These are phyloP conservation scores for Phytophthora foliorum DNA, from an alignment of 352 stramenopile species.

Conservation along the genomic window DNA sequence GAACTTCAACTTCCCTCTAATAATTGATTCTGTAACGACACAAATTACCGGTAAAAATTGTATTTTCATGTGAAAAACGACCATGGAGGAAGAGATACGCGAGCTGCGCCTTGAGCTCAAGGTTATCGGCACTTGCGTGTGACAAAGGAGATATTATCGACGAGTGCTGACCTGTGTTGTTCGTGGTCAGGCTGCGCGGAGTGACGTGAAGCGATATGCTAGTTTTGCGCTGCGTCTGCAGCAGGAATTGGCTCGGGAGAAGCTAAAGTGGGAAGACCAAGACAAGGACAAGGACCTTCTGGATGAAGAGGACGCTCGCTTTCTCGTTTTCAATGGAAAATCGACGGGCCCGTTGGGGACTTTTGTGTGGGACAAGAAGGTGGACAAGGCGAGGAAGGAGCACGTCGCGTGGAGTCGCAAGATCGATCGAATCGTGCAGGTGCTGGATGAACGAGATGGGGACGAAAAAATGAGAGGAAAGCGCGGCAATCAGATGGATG, in stretches of 20 bases:
- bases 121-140: conserved; percentile 4
- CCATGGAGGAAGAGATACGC: conserved; percentile 31
- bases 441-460: conserved; percentile 12
- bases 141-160: background rate
- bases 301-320: conserved; percentile 2
- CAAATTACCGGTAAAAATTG: conserved; percentile 9
- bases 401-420: conserved; percentile 29
- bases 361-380: conserved; percentile 26
- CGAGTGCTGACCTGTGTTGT: background rate
- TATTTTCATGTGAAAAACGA: conserved; percentile 17
- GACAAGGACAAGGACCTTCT: background rate
- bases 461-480: conserved; percentile 9
- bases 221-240: conserved; percentile 41
- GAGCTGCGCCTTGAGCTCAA: conserved; percentile 41
- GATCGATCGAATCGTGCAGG: conserved; percentile 25
- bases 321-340: conserved; percentile 3
- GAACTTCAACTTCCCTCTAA: conserved; percentile 33
- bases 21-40: background rate
- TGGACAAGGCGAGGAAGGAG: conserved; percentile 17
- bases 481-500: conserved; percentile 8
- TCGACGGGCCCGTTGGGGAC: background rate
- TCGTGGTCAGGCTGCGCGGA: conserved; percentile 29
- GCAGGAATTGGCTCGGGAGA: conserved; percentile 44
- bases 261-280: conserved; percentile 15
- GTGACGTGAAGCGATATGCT: conserved; percentile 48